These are phyloP conservation scores for Neofusicoccum sp. DNA, from an alignment of 2,329 filamentous ascomycete genomes.

Conservation along the genomic window DNA sequence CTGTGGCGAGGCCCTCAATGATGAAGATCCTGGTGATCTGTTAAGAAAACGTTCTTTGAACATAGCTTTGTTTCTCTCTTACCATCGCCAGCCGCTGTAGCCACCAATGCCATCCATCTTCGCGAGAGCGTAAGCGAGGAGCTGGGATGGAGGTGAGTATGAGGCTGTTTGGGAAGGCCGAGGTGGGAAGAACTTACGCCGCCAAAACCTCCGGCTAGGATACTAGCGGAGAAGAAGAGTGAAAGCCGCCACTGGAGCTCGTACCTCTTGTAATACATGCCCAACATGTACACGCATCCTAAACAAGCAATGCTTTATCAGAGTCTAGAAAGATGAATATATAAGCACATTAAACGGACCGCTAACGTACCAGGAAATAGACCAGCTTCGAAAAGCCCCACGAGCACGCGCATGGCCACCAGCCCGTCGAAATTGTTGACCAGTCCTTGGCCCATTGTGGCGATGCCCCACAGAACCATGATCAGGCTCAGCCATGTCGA, in stretches of 20 bases:
- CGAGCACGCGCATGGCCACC: slow-evolving; percentile 45
- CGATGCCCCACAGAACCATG: slow-evolving; percentile 43
- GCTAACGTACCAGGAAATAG: slow-evolving; percentile 32
- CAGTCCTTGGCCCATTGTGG: slow-evolving; percentile 46
- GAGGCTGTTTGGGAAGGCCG: background rate
- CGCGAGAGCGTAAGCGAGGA: slow-evolving; percentile 53
- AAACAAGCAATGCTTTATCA: slow-evolving; percentile 9
- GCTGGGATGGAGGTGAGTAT: background rate
- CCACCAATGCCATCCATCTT: slow-evolving; percentile 57
- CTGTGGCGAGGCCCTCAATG: slow-evolving; percentile 21
- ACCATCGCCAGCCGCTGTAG: slow-evolving; percentile 31
- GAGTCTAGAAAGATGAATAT: slow-evolving; percentile 26
- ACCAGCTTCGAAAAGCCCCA: slow-evolving; percentile 36
- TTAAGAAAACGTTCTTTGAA: background rate
- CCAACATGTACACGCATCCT: slow-evolving; percentile 34
- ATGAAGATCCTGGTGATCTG: slow-evolving; percentile 18
- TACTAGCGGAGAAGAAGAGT: slow-evolving; percentile 42
- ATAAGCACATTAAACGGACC: too few species aligned
- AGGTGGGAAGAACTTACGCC: slow-evolving; percentile 28
- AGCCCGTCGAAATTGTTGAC: slow-evolving; percentile 48
- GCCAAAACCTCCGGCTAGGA: slow-evolving; percentile 42
- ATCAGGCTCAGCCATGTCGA: slow-evolving; percentile 34
- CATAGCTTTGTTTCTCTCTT: slow-evolving; percentile 13
- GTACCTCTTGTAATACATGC: slow-evolving; percentile 44
- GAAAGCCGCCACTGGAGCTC: slow-evolving; percentile 43